These are phyloP conservation scores for Arthromyces matolae DNA, from an alignment of 768 basidiomycete species.

Conservation along the genomic window DNA sequence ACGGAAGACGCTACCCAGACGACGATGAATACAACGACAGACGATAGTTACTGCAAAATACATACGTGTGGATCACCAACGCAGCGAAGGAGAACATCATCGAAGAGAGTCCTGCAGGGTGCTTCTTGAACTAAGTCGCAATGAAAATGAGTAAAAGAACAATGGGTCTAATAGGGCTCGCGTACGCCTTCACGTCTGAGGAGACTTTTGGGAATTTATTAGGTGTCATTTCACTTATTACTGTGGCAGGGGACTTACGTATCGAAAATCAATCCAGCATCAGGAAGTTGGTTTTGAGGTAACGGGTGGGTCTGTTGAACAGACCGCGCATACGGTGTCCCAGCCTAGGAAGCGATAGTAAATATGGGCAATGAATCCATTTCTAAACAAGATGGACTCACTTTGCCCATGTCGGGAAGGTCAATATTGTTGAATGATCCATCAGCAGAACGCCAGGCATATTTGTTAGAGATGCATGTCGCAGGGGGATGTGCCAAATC, in stretches of 20 bases:
- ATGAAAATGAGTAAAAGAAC: neutral
- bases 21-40: neutral
- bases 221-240: neutral
- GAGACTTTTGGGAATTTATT: conserved; percentile 28
- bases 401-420: conserved; percentile 68
- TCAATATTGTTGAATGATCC: conserved; percentile 74
- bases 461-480: conserved; percentile 59
- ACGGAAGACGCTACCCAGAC: conserved; percentile 71
- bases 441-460: conserved; percentile 71
- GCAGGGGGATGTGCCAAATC: conserved; percentile 79
- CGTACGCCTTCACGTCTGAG: conserved; percentile 66
- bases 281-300: conserved; percentile 67
- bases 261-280: conserved; percentile 79
- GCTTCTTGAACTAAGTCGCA: conserved; percentile 65
- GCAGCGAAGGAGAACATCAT: conserved; percentile 83
- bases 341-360: conserved; percentile 37
- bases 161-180: neutral
- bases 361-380: neutral
- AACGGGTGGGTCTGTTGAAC: conserved; percentile 69
- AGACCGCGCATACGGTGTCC: conserved; percentile 77
- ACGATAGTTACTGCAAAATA: neutral
- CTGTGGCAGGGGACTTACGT: conserved; percentile 35
- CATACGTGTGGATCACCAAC: conserved; percentile 73
- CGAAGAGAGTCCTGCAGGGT: conserved; percentile 76
- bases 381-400: conserved; percentile 7